Evolutionary conservation across 345 rosid species (phyloP), one percentile per base, ranked within the genome.

Genomic region (Eucalyptus leucophloia): DNA sequence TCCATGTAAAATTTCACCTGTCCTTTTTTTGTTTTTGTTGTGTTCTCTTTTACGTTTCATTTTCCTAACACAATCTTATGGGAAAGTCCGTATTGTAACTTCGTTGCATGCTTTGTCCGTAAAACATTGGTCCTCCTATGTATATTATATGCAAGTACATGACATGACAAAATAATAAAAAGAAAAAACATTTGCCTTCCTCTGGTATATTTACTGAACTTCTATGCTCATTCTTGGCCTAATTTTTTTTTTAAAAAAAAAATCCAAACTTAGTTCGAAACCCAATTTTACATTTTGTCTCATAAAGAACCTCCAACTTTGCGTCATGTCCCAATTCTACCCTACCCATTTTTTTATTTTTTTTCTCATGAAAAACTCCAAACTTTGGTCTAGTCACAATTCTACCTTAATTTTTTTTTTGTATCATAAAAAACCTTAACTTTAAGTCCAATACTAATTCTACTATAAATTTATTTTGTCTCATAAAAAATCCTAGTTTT

Each of bases 271-370:
- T 53, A 53, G 58, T 53, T 53, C 58, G 4, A 53, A 2, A 2
- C 26, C 11, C 58, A 53, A 53, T 21, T 53, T 53, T 21, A 53
- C 26, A 53, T 8, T 21, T 53, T 53, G 11, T 53, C 58, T 53
- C 2, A 1, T 53, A 21, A 53, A 53, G 58, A 53, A 21, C 0
- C 1, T 53, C 58, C 58, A 8, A 53, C 58, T 53, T 53, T 53
- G 11, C 26, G 0, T 53, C 58, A 53, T 53, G 58, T 53, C 58
- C 26, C 58, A 53, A 8, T 4, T 1, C 24, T 53, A 53, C 58
- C 26, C 58, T 53, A 19, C 26, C 21, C 1, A 0, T 18, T 53
- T 17, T 53, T 3, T 1, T 0, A 7, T 51, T 16, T 50, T 50
- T 5, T 51, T 17, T 50, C 53, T 51, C 21, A 7, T 51, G 56